phyloP scores from a whole-genome alignment of 805 yeast species.

The Soucietia sequanensis region DNA sequence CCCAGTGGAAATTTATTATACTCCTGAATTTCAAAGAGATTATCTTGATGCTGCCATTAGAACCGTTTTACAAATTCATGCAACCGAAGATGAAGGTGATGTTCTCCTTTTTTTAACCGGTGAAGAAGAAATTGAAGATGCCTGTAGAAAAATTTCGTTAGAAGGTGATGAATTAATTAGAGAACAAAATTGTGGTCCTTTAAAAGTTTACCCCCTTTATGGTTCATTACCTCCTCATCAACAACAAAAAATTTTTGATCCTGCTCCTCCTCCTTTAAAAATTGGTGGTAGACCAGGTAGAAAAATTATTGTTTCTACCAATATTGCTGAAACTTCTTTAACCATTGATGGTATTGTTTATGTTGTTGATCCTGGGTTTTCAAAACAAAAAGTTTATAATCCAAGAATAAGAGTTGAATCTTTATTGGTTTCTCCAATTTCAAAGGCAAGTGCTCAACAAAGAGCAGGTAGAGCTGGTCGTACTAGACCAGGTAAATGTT shows the following conservation, averaged over 20 bases:
- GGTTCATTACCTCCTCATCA: constrained; percentile 96
- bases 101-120: constrained; percentile 86
- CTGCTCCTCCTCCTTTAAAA: constrained; percentile 74
- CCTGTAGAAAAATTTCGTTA: constrained; percentile 80
- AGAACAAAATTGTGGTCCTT: constrained; percentile 88
- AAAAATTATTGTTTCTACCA: constrained; percentile 87
- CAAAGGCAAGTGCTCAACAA: constrained; percentile 97
- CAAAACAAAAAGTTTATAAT: constrained; percentile 94
- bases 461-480: constrained; percentile 99
- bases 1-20: constrained; percentile 95
- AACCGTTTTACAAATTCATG: constrained; percentile 94
- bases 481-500: constrained; percentile 97
- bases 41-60: constrained; percentile 93
- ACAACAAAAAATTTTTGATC: constrained; percentile 90
- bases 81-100: constrained; percentile 94
- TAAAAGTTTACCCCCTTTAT: constrained; percentile 87
- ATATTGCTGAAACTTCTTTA: constrained; percentile 96
- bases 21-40: constrained; percentile 95
- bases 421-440: constrained; percentile 88
- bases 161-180: constrained; percentile 88
- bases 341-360: constrained; percentile 97
- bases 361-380: constrained; percentile 96
- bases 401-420: constrained; percentile 97
- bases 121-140: constrained; percentile 98
- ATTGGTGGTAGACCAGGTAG: constrained; percentile 90